Conservation (phyloP, 768 basidiomycete genomes). For the Imleria badia region DNA sequence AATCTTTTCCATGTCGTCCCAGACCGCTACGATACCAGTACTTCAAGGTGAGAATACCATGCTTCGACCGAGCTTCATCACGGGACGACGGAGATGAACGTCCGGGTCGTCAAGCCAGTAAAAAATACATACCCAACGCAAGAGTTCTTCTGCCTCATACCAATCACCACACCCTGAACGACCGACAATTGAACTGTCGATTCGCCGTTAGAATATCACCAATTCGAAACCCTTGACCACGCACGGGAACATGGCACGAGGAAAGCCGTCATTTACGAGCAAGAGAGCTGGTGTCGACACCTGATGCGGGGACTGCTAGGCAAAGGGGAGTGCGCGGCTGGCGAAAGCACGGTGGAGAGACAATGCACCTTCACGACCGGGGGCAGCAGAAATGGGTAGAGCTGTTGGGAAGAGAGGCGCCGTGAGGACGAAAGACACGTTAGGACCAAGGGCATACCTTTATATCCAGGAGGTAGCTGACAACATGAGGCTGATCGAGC, state of each 20-base stretch:
- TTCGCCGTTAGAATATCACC: slow-evolving; percentile 11
- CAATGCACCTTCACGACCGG: too few relatives aligned
- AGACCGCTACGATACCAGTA: slow-evolving; percentile 96
- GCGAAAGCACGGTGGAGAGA: too few relatives aligned
- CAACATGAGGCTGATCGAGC: too few relatives aligned
- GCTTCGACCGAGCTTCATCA: slow-evolving; percentile 91
- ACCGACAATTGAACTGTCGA: slow-evolving; percentile 81
- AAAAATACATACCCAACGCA: slow-evolving; percentile 75
- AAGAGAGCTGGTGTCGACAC: too few relatives aligned
- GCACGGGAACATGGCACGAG: slow-evolving; percentile 93
- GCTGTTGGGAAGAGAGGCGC: too few relatives aligned
- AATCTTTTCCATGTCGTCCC: slow-evolving; percentile 99
- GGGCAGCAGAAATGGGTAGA: too few relatives aligned
- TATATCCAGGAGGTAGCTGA: too few relatives aligned
- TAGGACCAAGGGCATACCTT: too few relatives aligned
- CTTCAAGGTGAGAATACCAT: slow-evolving; percentile 91
- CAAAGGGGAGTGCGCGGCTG: too few relatives aligned
- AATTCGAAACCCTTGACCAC: slow-evolving; percentile 34
- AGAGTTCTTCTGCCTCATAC: slow-evolving; percentile 96
- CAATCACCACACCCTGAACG: slow-evolving; percentile 96
- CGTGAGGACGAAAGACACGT: too few relatives aligned
- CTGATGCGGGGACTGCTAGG: too few relatives aligned
- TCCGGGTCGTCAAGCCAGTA: slow-evolving; percentile 3
- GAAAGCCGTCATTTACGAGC: slow-evolving; percentile 77
- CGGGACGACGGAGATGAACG: slow-evolving; percentile 38